phyloP scores from a whole-genome alignment of 148 eudicot genomes.

The Fagopyrum homotropicum region DNA sequence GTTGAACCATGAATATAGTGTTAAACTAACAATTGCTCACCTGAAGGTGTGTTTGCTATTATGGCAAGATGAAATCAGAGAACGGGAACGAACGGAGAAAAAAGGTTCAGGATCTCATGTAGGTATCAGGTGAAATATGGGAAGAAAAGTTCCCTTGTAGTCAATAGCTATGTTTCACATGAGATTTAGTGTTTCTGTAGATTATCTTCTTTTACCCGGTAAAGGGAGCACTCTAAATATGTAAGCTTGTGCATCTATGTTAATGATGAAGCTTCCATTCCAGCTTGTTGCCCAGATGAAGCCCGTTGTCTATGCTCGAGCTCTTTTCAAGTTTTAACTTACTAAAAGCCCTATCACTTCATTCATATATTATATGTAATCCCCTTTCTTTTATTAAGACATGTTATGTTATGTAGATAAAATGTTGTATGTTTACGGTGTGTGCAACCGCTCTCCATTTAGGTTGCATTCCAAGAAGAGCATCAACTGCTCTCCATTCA shows the following conservation, averaged over 20 bases:
- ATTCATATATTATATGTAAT: no score
- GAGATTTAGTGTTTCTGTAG: not conserved
- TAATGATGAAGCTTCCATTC: not conserved
- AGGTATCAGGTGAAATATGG: not conserved
- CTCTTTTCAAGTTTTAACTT: not conserved
- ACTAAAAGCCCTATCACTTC: no score
- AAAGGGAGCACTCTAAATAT: no score
- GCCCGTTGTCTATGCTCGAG: not conserved
- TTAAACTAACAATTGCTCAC: not conserved
- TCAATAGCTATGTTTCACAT: not conserved
- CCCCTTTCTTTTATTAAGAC: not conserved
- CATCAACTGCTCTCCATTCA: conserved; percentile 23
- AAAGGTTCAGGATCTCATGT: not conserved
- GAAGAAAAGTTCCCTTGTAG: not conserved
- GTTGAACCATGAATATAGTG: not conserved
- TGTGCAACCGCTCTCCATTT: conserved; percentile 66
- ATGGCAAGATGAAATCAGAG: no score
- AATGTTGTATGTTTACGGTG: conserved; percentile 13
- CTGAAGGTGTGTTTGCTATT: no score
- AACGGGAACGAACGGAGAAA: no score
- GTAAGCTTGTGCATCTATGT: no score
- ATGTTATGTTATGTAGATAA: not conserved
- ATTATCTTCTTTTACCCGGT: no score
- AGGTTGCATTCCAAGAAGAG: conserved; percentile 64
- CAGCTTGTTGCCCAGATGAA: not conserved